These are phyloP conservation scores for Aspergillus nanangensis DNA, from an alignment of 495 filamentous ascomycete species.

Conservation along the genomic window DNA sequence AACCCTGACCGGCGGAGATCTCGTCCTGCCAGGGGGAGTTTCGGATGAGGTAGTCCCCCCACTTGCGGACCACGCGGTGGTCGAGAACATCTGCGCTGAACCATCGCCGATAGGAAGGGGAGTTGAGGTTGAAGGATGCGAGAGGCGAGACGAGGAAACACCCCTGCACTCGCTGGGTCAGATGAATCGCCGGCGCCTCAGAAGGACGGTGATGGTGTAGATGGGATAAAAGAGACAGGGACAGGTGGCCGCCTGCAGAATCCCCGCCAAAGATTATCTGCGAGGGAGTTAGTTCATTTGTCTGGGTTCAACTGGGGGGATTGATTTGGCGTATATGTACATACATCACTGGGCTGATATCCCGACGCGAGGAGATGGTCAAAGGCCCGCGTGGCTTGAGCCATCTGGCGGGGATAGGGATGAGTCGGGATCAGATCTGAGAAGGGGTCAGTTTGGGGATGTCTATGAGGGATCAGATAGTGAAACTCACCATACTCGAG, in stretches of 20 bases:
- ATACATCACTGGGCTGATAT: conserved; percentile 13
- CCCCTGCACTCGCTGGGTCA: conserved; percentile 11
- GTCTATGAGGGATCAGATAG: neutral
- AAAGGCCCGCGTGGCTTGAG: conserved; percentile 12
- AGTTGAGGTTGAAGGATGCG: conserved; percentile 12
- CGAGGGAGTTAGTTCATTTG: conserved; percentile 4
- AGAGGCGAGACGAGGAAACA: conserved; percentile 23
- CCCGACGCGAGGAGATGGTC: conserved; percentile 13
- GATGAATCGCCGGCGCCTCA: neutral
- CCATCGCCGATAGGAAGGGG: conserved; percentile 9
- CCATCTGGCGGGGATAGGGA: conserved; percentile 17
- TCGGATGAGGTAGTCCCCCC: conserved; percentile 9
- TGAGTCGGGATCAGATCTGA: conserved; percentile 14
- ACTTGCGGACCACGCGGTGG: conserved; percentile 11
- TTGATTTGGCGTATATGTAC: neutral
- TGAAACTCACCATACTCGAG: conserved; percentile 15
- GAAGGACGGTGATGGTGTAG: conserved; percentile 8
- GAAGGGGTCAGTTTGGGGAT: neutral
- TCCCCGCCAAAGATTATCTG: conserved; percentile 20
- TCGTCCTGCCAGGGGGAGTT: conserved; percentile 18
- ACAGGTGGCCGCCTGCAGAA: conserved; percentile 22
- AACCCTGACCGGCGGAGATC: conserved; percentile 13
- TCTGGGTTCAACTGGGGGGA: neutral
- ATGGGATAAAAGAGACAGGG: conserved; percentile 15
- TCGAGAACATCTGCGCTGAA: conserved; percentile 17